Conservation (phyloP, 2,329 filamentous ascomycete species). For the Metarhizium humberi region DNA sequence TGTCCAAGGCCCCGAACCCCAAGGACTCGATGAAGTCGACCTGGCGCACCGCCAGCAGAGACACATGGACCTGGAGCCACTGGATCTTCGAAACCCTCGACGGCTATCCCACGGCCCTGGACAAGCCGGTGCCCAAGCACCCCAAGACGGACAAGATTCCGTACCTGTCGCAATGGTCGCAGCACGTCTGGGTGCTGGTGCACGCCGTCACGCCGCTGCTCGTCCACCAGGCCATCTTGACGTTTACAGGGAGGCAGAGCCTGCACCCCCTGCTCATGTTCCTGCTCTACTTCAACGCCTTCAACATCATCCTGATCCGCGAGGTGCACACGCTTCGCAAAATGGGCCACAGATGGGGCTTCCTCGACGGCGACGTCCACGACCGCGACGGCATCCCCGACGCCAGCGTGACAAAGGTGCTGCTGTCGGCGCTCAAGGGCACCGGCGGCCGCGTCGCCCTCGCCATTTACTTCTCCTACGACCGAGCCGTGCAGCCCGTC, state of each 20-base stretch:
- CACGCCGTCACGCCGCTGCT: slow-evolving; percentile 26
- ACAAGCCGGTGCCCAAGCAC: slow-evolving; percentile 1
- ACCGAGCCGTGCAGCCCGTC: neutral
- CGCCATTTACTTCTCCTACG: slow-evolving; percentile 13
- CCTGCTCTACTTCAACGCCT: slow-evolving; percentile 1
- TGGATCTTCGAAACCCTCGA: neutral
- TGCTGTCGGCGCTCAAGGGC: slow-evolving; percentile 22
- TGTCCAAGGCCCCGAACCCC: neutral
- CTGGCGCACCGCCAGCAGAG: neutral
- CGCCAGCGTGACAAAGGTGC: slow-evolving; percentile 23
- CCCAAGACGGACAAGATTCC: slow-evolving; percentile 13
- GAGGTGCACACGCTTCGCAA: slow-evolving; percentile 12
- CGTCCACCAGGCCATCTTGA: slow-evolving; percentile 22
- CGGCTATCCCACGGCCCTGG: neutral
- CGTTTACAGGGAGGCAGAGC: neutral
- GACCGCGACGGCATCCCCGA: slow-evolving; percentile 27
- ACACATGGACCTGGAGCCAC: slow-evolving; percentile 1
- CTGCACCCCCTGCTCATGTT: neutral
- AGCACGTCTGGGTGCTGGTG: slow-evolving; percentile 28
- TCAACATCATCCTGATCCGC: slow-evolving; percentile 2
- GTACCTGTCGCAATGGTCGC: slow-evolving; percentile 23
- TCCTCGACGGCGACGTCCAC: slow-evolving; percentile 29
- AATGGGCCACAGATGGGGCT: slow-evolving; percentile 28
- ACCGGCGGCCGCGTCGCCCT: slow-evolving; percentile 22
- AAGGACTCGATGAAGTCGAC: slow-evolving; percentile 4